Evolutionary conservation across 352 stramenopile species (phyloP).

Genomic region (Aphanomyces stellatus): DNA sequence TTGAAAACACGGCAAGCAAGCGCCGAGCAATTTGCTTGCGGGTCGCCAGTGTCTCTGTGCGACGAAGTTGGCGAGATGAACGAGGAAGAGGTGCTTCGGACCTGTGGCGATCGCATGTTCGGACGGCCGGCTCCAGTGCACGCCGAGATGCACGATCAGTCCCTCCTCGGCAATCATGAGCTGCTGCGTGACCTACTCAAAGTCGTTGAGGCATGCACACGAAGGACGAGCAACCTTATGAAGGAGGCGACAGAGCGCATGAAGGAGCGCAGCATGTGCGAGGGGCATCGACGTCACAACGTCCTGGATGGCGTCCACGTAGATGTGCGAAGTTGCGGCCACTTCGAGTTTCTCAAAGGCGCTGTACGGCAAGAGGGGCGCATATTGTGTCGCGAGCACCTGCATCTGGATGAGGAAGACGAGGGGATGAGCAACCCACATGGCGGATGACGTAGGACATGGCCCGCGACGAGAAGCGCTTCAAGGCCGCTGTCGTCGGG

Average conservation of each 20-base stretch:
- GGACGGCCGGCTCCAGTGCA: background rate
- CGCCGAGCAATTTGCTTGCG: background rate
- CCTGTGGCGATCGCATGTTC: background rate
- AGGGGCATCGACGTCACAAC: background rate
- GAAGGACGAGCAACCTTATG: background rate
- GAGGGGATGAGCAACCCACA: background rate
- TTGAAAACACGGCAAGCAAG: background rate
- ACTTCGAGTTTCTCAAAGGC: background rate
- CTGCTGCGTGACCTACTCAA: background rate
- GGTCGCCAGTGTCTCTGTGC: background rate
- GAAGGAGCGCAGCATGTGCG: background rate
- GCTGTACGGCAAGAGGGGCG: background rate
- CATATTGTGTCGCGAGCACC: background rate
- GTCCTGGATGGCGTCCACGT: background rate
- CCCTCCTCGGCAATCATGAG: slow-evolving; percentile 3
- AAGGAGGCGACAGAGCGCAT: background rate
- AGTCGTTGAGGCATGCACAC: background rate
- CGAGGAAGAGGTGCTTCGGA: too few species aligned
- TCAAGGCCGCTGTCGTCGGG: background rate
- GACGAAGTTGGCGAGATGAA: background rate
- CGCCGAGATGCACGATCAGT: background rate
- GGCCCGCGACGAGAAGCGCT: slow-evolving; percentile 6
- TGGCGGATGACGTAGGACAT: slow-evolving; percentile 11
- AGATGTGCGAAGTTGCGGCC: background rate
- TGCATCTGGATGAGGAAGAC: background rate